Percentiles rank a stretch among this genome's conserved stretches.
These are phyloP conservation scores for Candida koratica DNA, from an alignment of 805 yeast genomes.

Conservation along the genomic window DNA sequence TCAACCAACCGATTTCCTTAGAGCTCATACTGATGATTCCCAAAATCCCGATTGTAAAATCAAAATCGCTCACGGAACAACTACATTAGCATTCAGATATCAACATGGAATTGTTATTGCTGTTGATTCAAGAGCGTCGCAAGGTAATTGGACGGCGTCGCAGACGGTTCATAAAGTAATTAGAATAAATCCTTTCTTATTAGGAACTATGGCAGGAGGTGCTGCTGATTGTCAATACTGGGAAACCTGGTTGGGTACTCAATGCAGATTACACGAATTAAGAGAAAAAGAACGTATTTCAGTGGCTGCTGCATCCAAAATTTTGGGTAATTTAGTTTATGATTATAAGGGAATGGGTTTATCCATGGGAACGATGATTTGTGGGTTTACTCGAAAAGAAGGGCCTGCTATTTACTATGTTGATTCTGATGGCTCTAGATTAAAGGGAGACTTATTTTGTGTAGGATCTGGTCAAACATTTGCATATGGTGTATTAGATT, in stretches of 20 bases:
- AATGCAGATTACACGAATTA: conserved; percentile 91
- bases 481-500: conserved; percentile 96
- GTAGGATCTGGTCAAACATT: conserved; percentile 99
- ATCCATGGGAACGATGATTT: conserved; percentile 98
- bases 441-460: conserved; percentile 91
- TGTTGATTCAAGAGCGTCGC: conserved; percentile 97
- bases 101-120: conserved; percentile 95
- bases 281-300: conserved; percentile 92
- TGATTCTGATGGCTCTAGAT: conserved; percentile 94
- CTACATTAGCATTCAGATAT: conserved; percentile 93
- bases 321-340: conserved; percentile 84
- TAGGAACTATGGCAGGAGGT: conserved; percentile 99
- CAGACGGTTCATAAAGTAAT: conserved; percentile 97
- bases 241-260: conserved; percentile 98
- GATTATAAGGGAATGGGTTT: conserved; percentile 97
- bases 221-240: conserved; percentile 99
- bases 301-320: conserved; percentile 95
- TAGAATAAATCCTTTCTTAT: conserved; percentile 88
- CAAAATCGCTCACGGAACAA: conserved; percentile 98
- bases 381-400: conserved; percentile 93
- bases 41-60: conserved; percentile 89
- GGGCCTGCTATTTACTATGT: conserved; percentile 95
- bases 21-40: conserved; percentile 98
- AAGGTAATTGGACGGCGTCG: conserved; percentile 97
- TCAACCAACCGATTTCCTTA: conserved; percentile 83